Evolutionary conservation across 176 grass and related monocot genomes (phyloP).

Genomic region (Miscanthus lutarioriparius): DNA sequence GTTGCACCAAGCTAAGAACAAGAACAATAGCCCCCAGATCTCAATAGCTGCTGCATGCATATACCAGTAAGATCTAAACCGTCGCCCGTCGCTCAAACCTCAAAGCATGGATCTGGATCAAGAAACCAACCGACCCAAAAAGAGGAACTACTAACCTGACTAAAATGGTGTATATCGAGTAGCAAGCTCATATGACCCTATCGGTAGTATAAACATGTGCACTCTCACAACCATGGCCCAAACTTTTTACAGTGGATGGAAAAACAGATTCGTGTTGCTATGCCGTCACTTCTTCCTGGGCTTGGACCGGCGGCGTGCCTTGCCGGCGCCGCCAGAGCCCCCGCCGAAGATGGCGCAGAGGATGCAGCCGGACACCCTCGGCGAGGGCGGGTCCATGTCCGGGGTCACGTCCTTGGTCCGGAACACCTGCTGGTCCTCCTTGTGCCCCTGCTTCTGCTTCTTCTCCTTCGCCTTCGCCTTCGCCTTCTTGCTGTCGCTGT

Average conservation of each 20-base stretch:
- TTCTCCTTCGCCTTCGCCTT: conserved; percentile 18
- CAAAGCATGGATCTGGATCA: conserved; percentile 48
- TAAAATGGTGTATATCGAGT: conserved; percentile 21
- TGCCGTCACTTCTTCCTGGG: conserved; percentile 40
- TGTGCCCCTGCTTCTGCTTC: conserved; percentile 30
- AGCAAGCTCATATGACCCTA: conserved; percentile 29
- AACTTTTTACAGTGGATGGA: conserved; percentile 10
- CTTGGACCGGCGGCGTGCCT: conserved; percentile 24
- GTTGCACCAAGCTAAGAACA: not conserved
- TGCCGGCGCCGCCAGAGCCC: not conserved
- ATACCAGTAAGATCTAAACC: not conserved
- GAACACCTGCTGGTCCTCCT: conserved; percentile 48
- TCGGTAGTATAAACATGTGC: conserved; percentile 44
- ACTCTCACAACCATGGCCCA: conserved; percentile 15
- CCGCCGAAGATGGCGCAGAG: conserved; percentile 65
- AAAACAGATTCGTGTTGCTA: not conserved
- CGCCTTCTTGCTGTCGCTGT: not conserved
- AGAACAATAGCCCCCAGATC: conserved; percentile 26
- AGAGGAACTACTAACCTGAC: conserved; percentile 18
- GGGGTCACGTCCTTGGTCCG: conserved; percentile 55
- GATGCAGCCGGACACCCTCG: conserved; percentile 73
- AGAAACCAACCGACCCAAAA: not conserved
- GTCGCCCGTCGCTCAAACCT: conserved; percentile 31
- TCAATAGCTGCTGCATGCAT: conserved; percentile 16
- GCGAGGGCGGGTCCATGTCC: conserved; percentile 74